Conservation (phyloP, 2,329 filamentous ascomycete genomes). For the Fusarium praegraminearum region DNA sequence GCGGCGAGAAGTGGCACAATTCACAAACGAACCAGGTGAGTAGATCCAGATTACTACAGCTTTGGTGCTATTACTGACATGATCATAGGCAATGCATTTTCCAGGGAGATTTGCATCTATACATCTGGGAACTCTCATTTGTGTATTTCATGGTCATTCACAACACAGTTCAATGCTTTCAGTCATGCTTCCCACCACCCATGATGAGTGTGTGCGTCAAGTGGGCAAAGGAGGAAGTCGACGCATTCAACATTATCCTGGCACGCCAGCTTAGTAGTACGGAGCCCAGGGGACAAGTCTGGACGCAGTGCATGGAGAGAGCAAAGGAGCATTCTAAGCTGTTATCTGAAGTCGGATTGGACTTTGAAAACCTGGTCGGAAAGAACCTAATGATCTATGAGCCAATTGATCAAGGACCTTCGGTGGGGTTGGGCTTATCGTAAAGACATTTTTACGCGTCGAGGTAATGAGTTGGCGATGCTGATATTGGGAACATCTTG, state of each 20-base stretch:
- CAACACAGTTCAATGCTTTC: constrained; percentile 92
- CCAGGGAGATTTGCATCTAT: constrained; percentile 90
- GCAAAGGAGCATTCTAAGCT: constrained; percentile 84
- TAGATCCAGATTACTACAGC: background rate
- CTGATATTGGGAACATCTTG: constrained; percentile 28
- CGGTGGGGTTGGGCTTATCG: constrained; percentile 50
- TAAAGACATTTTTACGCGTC: constrained; percentile 28
- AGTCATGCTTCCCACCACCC: constrained; percentile 83
- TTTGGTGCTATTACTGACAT: constrained; percentile 20
- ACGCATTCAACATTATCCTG: constrained; percentile 87
- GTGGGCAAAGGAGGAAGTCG: constrained; percentile 97
- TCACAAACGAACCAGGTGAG: constrained; percentile 81
- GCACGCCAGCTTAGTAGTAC: constrained; percentile 88
- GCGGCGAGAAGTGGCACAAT: constrained; percentile 82
- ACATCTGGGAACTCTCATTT: constrained; percentile 95
- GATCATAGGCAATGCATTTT: constrained; percentile 87
- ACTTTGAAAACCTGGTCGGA: constrained; percentile 87
- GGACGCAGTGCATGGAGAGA: constrained; percentile 84
- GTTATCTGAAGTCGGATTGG: constrained; percentile 86
- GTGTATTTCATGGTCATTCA: constrained; percentile 95
- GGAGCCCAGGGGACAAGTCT: constrained; percentile 78
- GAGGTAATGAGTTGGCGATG: constrained; percentile 10
- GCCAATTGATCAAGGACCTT: constrained; percentile 31
- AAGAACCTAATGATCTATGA: constrained; percentile 58
- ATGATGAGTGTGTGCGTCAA: constrained; percentile 96